Evolutionary conservation across 768 basidiomycete genomes (phyloP), one percentile per base, ranked within the genome.

Genomic region (Lentinula guzmanii): DNA sequence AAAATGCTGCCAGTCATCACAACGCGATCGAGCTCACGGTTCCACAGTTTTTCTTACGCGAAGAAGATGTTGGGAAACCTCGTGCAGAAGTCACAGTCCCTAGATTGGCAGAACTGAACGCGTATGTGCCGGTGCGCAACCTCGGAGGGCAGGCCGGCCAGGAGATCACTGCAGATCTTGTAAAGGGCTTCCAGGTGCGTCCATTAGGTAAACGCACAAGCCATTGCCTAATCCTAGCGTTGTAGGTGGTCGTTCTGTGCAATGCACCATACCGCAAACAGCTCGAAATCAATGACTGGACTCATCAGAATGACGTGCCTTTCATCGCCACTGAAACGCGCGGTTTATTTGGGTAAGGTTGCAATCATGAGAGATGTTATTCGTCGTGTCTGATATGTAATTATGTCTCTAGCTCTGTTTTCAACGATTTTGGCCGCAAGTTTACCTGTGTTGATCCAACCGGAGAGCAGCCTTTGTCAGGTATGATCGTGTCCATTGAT

Each of bases 391-490:
- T 52, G 18, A 31, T 18, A n/a, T 9, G 46, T 21, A 16, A 37
- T 6, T 4, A 62, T 24, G 9, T 42, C 35, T 53, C 18, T 58
- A 97, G 95, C 13, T 89, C 91, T 62, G 88, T 89, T 13, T 99
- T 99, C 82, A 96, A 92, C 71, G 97, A 99, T 74, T 98, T 99
- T 66, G 97, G 97, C 5, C 75, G 87, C 28, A 93, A 92, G 72
- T 99, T 98, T 70, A 89, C 93, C 15, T 95, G 94, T 66, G 91
- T 97, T 28, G 97, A 99, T 70, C 88, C 94, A n/a, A 95, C 92
- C n/a, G 97, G 97, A 16, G 97, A 98, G 75, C 89, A 93, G 65
- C 90, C 95, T 3, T 78, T 98, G 61, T 82, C 86, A 1, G 97
- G 97, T 18, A 98, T 99, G 94, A 90, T 98, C 60, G 95, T 95